phyloP scores from a whole-genome alignment of 768 basidiomycete genomes.

The Suillus weaverae region DNA sequence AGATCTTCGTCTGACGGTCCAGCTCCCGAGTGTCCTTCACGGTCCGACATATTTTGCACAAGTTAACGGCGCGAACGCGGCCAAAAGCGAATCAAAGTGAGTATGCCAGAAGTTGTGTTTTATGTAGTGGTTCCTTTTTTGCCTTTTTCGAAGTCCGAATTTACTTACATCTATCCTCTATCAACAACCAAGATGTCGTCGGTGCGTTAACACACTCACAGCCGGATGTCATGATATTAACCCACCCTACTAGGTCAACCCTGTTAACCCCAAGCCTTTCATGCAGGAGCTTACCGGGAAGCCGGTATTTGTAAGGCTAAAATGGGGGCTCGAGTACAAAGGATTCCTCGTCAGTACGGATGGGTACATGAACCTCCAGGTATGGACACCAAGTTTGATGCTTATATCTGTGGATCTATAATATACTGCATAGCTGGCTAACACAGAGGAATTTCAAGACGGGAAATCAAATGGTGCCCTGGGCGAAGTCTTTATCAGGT shows the following conservation, averaged over 20 bases:
- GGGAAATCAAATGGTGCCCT: conserved; percentile 93
- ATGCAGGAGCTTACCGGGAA: conserved; percentile 98
- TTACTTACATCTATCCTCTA: conserved; percentile 27
- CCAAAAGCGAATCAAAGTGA: not conserved
- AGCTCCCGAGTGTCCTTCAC: conserved; percentile 70
- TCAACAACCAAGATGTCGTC: conserved; percentile 61
- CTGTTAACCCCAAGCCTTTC: conserved; percentile 99
- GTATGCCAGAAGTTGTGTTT: conserved; percentile 16
- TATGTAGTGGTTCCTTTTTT: conserved; percentile 18
- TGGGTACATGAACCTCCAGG: conserved; percentile 99
- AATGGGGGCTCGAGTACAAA: conserved; percentile 99
- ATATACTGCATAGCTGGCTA: conserved; percentile 70
- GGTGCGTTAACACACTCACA: conserved; percentile 41
- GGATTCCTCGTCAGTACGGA: conserved; percentile 99
- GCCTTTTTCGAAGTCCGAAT: conserved; percentile 42
- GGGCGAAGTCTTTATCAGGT: conserved; percentile 99
- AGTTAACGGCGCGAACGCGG: conserved; percentile 38
- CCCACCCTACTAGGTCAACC: conserved; percentile 66
- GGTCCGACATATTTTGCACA: conserved; percentile 76
- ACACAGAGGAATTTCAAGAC: conserved; percentile 97
- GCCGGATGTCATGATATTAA: conserved; percentile 9
- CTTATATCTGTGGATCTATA: not conserved
- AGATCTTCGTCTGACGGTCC: conserved; percentile 87
- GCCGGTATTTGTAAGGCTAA: conserved; percentile 90
- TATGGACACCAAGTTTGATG: conserved; percentile 31